These are phyloP conservation scores for Diplotaxis tenuifolia DNA, from an alignment of 345 rosid species.

Conservation along the genomic window DNA sequence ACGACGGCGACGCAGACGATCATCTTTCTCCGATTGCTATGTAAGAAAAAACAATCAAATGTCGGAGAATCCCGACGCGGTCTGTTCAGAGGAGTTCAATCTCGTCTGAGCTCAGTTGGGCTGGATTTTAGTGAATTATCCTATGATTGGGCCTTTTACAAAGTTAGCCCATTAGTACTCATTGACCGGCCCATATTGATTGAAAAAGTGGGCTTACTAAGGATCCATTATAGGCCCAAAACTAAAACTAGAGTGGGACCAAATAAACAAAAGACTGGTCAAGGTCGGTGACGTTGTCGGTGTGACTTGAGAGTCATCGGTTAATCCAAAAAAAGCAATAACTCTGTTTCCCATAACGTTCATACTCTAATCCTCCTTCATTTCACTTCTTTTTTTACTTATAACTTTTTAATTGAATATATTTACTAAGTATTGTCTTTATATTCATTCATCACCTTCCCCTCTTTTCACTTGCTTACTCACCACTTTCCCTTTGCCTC, in stretches of 20 bases:
- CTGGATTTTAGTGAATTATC: not conserved
- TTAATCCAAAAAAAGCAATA: not conserved
- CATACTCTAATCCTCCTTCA: not conserved
- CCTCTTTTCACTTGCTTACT: not conserved
- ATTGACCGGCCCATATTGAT: no score
- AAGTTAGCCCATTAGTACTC: no score
- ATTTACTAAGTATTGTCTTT: not conserved
- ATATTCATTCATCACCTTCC: not conserved
- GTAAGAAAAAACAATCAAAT: not conserved
- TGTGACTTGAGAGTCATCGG: not conserved
- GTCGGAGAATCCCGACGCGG: not conserved
- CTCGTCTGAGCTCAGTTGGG: not conserved
- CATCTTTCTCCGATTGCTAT: constrained; percentile 48
- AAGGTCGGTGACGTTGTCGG: not conserved
- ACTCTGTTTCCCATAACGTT: not conserved
- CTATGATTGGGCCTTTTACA: not conserved
- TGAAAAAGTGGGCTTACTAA: not conserved
- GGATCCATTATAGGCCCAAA: not conserved
- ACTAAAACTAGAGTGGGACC: not conserved
- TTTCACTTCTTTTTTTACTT: not conserved
- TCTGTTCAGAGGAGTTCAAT: not conserved
- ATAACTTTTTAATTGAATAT: not conserved
- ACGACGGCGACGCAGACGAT: constrained; percentile 87
- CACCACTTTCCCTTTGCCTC: not conserved
- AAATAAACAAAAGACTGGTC: not conserved